These are phyloP conservation scores for Hyphodiscus sp. DNA, from an alignment of 2,329 filamentous ascomycete genomes.

Conservation along the genomic window DNA sequence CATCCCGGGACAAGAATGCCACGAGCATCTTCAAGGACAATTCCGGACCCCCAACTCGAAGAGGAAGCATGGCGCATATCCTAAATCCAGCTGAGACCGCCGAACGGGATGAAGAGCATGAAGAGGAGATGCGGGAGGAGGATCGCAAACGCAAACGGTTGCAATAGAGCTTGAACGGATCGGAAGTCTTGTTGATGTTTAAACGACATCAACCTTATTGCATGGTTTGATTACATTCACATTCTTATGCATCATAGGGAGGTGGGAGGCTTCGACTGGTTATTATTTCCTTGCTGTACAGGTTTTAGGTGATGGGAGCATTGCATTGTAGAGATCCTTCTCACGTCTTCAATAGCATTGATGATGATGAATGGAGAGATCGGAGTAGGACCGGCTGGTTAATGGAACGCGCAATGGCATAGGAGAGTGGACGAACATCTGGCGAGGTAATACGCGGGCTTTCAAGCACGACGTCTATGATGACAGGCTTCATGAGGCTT, in stretches of 20 bases:
- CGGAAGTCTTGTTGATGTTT: background rate
- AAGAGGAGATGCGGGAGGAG: slow-evolving; percentile 51
- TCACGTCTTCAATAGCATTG: background rate
- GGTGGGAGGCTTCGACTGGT: background rate
- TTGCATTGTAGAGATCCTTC: background rate
- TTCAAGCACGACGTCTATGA: too few species aligned
- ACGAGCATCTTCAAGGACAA: slow-evolving; percentile 34
- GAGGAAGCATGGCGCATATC: slow-evolving; percentile 67
- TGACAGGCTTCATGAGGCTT: too few species aligned
- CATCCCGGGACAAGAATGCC: slow-evolving; percentile 24
- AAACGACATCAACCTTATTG: background rate
- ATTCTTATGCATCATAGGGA: background rate
- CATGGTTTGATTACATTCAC: background rate
- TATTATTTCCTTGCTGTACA: background rate
- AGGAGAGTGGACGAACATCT: too few species aligned
- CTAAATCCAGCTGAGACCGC: slow-evolving; percentile 63
- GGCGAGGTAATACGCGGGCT: too few species aligned
- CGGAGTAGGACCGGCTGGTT: too few species aligned
- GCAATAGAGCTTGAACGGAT: slow-evolving; percentile 31
- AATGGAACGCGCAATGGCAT: too few species aligned
- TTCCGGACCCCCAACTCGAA: slow-evolving; percentile 54
- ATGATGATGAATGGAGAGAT: too few species aligned
- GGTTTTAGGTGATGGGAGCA: background rate
- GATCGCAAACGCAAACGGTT: slow-evolving; percentile 59
- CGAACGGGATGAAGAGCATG: slow-evolving; percentile 58